A percentile compares a stretch with the other conserved stretches of the same genome.
Evolutionary conservation across 768 basidiomycete species (phyloP).

Genomic region (Hygrocybe punicea): DNA sequence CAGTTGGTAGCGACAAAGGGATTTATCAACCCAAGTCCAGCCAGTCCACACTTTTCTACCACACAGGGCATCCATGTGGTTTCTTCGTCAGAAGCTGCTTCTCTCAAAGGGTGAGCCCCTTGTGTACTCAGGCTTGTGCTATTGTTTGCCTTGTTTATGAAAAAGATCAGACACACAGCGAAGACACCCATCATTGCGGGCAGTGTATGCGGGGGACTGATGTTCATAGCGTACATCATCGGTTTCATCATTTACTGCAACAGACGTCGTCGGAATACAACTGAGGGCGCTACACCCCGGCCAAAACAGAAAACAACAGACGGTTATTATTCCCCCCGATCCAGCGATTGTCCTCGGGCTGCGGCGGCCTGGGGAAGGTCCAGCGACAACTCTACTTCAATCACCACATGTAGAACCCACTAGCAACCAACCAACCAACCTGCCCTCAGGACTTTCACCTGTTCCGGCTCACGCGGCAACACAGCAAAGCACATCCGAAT

Average conservation of each 20-base stretch:
- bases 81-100: slow-evolving; percentile 39
- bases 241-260: slow-evolving; percentile 57
- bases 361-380: slow-evolving; percentile 39
- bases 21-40: background rate
- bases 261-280: slow-evolving; percentile 48
- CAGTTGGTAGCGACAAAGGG: no score
- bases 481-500: no score
- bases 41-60: background rate
- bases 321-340: slow-evolving; percentile 59
- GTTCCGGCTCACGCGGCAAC: background rate
- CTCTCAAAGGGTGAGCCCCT: slow-evolving; percentile 39
- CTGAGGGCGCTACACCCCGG: slow-evolving; percentile 28
- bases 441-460: background rate
- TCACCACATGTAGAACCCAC: background rate
- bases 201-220: slow-evolving; percentile 50
- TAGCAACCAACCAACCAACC: background rate
- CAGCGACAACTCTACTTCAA: background rate
- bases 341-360: slow-evolving; percentile 60
- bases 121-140: background rate
- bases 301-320: slow-evolving; percentile 22
- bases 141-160: background rate
- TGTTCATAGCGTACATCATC: slow-evolving; percentile 52
- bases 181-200: slow-evolving; percentile 63
- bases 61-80: slow-evolving; percentile 16
- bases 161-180: slow-evolving; percentile 43